phyloP scores from a whole-genome alignment of 1,284 basidiomycete genomes.

The Pyrrhoderma noxium region DNA sequence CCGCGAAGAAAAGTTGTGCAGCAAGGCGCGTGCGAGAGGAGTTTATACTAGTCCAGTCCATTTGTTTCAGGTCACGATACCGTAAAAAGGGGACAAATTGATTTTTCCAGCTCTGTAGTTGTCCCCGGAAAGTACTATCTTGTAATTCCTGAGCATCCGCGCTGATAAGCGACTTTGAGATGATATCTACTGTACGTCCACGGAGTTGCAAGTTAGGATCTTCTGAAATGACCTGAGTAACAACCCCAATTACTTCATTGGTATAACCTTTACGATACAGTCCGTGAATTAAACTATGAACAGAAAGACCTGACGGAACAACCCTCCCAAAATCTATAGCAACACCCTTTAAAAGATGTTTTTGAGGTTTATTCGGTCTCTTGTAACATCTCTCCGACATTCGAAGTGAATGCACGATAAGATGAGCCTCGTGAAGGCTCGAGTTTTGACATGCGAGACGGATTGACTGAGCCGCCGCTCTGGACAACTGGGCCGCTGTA shows the following conservation, averaged over 20 bases:
- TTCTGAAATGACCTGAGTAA: slow-evolving; percentile 43
- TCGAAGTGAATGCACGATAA: slow-evolving; percentile 14
- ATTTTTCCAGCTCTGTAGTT: slow-evolving; percentile 6
- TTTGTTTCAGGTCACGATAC: too few relatives aligned
- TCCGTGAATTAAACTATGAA: slow-evolving; percentile 57
- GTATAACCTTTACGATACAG: slow-evolving; percentile 45
- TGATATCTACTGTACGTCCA: slow-evolving; percentile 17
- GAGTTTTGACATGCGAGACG: slow-evolving; percentile 15
- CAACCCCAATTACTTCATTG: slow-evolving; percentile 42
- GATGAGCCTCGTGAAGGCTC: slow-evolving; percentile 11
- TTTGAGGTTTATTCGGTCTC: not conserved
- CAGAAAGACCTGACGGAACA: slow-evolving; percentile 49
- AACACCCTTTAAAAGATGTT: not conserved
- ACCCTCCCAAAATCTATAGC: slow-evolving; percentile 41
- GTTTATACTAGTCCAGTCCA: too few relatives aligned
- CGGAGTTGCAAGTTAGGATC: slow-evolving; percentile 43
- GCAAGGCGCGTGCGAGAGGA: slow-evolving; percentile 37
- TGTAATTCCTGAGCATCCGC: not conserved
- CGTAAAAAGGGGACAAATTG: slow-evolving; percentile 14
- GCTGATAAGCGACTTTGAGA: slow-evolving; percentile 1
- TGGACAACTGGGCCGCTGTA: slow-evolving; percentile 17
- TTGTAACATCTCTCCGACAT: slow-evolving; percentile 1
- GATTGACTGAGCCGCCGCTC: slow-evolving; percentile 17
- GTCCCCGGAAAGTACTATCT: slow-evolving; percentile 3
- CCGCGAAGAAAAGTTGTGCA: slow-evolving; percentile 43